phyloP scores from a whole-genome alignment of 495 filamentous ascomycete genomes.

The Beverwykella pulmonaria region DNA sequence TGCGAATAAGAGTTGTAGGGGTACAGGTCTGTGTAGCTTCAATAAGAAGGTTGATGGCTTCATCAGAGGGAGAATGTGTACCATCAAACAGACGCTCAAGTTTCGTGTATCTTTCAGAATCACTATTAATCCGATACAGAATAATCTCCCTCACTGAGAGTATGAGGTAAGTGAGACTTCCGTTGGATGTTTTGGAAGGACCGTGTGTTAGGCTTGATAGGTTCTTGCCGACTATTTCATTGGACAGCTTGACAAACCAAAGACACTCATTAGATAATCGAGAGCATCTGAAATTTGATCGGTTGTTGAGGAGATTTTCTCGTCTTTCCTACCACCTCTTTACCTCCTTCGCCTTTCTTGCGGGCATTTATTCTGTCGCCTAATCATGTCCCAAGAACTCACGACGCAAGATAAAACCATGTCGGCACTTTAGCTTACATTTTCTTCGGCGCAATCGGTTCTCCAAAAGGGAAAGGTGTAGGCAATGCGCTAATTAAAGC shows the following conservation, averaged over 20 bases:
- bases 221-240: no score
- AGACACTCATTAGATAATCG: no score
- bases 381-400: conserved; percentile 4
- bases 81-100: conserved; percentile 30
- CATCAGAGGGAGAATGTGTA: conserved; percentile 26
- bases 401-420: conserved; percentile 1
- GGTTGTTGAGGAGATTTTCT: no score
- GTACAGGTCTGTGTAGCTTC: conserved; percentile 25
- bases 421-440: conserved; percentile 7
- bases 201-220: no score
- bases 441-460: conserved; percentile 1
- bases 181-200: no score
- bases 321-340: no score
- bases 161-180: conserved; percentile 36
- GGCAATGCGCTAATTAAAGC: conserved; percentile 1
- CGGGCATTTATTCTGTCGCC: no score
- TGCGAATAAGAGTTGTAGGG: conserved; percentile 25
- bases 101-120: conserved; percentile 28
- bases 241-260: no score
- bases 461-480: conserved; percentile 4
- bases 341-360: no score
- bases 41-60: conserved; percentile 36
- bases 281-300: no score
- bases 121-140: conserved; percentile 29
- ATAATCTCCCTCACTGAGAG: conserved; percentile 33